Percentiles rank a stretch among this genome's conserved stretches.
phyloP scores from a whole-genome alignment of 1,284 basidiomycete species.

The Phellopilus nigrolimitatus region DNA sequence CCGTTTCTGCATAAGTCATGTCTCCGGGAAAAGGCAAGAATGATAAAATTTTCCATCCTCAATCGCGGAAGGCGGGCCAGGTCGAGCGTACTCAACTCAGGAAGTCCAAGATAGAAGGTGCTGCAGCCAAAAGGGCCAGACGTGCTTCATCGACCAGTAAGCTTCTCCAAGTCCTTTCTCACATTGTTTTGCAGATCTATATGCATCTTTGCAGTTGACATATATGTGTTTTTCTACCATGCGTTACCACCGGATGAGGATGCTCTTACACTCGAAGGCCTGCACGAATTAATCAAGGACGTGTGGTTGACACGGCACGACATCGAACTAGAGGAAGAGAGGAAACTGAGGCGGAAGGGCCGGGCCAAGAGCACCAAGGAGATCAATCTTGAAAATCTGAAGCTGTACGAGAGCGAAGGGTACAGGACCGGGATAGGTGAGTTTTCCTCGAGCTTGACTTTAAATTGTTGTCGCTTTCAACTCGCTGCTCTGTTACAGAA shows the following conservation, averaged over 20 bases:
- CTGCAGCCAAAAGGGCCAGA: constrained; percentile 49
- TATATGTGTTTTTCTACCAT: constrained; percentile 78
- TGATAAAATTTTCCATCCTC: constrained; percentile 76
- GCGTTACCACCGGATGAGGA: constrained; percentile 59
- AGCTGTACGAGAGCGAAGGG: constrained; percentile 61
- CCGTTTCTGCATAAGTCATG: constrained; percentile 1
- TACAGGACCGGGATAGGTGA: constrained; percentile 83
- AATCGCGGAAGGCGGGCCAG: constrained; percentile 80
- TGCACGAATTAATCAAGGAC: constrained; percentile 65
- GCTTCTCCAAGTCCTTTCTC: constrained; percentile 16
- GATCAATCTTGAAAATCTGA: constrained; percentile 67
- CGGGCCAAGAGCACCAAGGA: constrained; percentile 73
- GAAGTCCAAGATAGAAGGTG: constrained; percentile 62
- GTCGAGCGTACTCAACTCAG: constrained; percentile 68
- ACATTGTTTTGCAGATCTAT: neutral
- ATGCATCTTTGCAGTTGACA: constrained; percentile 47
- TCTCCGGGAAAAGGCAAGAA: constrained; percentile 40
- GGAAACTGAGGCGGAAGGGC: constrained; percentile 63
- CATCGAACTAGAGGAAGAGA: constrained; percentile 60
- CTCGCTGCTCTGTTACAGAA: constrained; percentile 42
- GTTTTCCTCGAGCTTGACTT: constrained; percentile 28
- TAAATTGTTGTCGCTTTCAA: constrained; percentile 14
- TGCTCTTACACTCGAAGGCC: constrained; percentile 57
- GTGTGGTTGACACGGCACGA: constrained; percentile 77
- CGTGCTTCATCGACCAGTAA: constrained; percentile 54